Conservation (phyloP, 768 basidiomycete genomes). For the Brasilioporus rufonigricans region DNA sequence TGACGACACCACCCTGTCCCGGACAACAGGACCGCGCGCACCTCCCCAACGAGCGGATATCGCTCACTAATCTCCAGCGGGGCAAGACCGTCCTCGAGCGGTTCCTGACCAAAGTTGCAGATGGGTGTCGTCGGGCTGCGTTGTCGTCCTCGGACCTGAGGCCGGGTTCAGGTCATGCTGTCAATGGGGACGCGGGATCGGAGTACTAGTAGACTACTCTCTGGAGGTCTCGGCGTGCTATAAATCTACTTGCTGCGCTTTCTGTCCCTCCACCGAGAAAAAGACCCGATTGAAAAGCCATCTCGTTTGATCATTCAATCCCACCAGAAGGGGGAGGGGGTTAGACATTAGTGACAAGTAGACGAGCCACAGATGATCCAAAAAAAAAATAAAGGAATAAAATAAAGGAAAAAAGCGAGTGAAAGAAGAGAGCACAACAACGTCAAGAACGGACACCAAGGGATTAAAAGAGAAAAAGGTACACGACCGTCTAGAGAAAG, state of each 20-base stretch:
- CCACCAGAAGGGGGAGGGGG: neutral
- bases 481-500: neutral
- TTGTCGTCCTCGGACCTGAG: neutral
- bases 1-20: neutral
- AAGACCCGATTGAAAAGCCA: neutral
- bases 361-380: neutral
- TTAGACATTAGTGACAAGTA: neutral
- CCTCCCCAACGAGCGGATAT: conserved; percentile 89
- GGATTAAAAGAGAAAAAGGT: neutral
- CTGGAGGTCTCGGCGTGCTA: too few relatives aligned
- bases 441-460: neutral
- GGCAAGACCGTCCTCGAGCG: conserved; percentile 77
- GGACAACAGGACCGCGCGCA: conserved; percentile 78
- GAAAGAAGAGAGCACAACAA: neutral
- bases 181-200: too few relatives aligned
- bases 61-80: conserved; percentile 73
- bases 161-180: neutral
- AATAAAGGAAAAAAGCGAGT: too few relatives aligned
- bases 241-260: too few relatives aligned
- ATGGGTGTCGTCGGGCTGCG: neutral
- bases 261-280: too few relatives aligned
- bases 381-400: neutral
- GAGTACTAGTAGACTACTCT: too few relatives aligned
- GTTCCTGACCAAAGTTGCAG: conserved; percentile 59
- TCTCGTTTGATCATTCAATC: neutral